Base-by-base conservation (phyloP, 2,329 filamentous ascomycete species). In the Gliomastix tumulicola region DNA sequence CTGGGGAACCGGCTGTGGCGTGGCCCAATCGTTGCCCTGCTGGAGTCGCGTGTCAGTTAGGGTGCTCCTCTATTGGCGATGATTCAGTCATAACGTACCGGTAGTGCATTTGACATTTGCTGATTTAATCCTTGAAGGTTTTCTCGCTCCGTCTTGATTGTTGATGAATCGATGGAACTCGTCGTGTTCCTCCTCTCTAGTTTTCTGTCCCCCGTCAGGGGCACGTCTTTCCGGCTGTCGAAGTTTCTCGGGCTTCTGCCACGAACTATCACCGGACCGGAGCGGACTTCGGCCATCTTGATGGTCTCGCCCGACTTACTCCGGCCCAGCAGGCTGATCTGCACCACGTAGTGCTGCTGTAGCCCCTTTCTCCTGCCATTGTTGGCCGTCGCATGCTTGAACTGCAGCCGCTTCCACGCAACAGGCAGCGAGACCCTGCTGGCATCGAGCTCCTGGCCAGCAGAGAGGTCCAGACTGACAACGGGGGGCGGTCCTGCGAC, bases 311-410 rank as follows among this genome's bases (percentile, higher is more conserved):
- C 68, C 2, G 63, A 62, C 36, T 74, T 68, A n/a, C 87, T 66
- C 36, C 84, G 90, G 16, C 84, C 88, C 25, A 92, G 66, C 9
- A 96, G 72, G 57, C 82, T 88, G 40, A 97, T 79, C 42, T 87
- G 82, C 33, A 97, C 85, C 3, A 94, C 75, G 55, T 96, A 97
- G 57, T 96, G 89, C 58, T 97, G 90, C 56, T 97, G 90, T 32
- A 96, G 66, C 45, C 94, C 90, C 62, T 96, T 96, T 47, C 90
- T 76, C 37, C 90, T 78, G 11, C 90, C 90, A 54, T 97, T 97
- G 57, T 97, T 97, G 35, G 90, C 90, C 1, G 90, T 97, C 3
- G 90, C 90, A 49, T 95, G 92, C 51, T 94, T 86, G 60, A 97
- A 97, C 58, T 97, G 90, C 40, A 97, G 64, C 37, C 90, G 73